phyloP scores from a whole-genome alignment of 345 rosid genomes.

The Brassica incana region DNA sequence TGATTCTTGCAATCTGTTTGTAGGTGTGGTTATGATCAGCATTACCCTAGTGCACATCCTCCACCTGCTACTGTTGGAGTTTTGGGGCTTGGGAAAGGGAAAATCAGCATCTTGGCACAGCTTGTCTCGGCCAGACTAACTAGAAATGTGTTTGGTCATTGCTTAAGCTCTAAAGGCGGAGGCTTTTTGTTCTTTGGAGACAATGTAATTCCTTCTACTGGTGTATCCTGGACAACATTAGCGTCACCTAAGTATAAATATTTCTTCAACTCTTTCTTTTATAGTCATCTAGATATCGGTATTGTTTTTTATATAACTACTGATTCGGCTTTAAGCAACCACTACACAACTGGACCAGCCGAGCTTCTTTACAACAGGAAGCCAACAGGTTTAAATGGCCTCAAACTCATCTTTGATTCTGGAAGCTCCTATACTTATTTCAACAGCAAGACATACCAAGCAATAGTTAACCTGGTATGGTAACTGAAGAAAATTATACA shows the following conservation, averaged over 20 bases:
- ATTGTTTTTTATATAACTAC: not conserved
- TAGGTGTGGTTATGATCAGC: conserved; percentile 80
- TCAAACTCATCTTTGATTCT: conserved; percentile 62
- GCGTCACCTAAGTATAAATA: conserved; percentile 22
- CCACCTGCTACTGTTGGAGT: conserved; percentile 67
- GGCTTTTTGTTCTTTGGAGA: conserved; percentile 85
- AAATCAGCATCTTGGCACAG: conserved; percentile 62
- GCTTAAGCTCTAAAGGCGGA: conserved; percentile 72
- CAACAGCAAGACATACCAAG: conserved; percentile 49
- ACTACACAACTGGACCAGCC: conserved; percentile 63
- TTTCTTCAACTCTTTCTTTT: not conserved
- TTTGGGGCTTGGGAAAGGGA: conserved; percentile 72
- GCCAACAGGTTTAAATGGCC: conserved; percentile 56
- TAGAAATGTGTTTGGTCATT: conserved; percentile 70
- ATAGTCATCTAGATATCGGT: not conserved
- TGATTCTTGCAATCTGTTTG: not conserved
- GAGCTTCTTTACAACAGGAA: conserved; percentile 56
- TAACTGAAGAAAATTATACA: not conserved
- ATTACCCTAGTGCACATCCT: conserved; percentile 37
- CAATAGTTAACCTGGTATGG: conserved; percentile 51
- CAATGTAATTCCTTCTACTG: conserved; percentile 52
- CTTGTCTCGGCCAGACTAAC: conserved; percentile 44
- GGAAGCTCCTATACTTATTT: conserved; percentile 90
- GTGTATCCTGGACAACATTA: conserved; percentile 59
- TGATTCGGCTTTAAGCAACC: conserved; percentile 50